Conservation (phyloP, 441 rosid species). For the Manihot esculenta region DNA sequence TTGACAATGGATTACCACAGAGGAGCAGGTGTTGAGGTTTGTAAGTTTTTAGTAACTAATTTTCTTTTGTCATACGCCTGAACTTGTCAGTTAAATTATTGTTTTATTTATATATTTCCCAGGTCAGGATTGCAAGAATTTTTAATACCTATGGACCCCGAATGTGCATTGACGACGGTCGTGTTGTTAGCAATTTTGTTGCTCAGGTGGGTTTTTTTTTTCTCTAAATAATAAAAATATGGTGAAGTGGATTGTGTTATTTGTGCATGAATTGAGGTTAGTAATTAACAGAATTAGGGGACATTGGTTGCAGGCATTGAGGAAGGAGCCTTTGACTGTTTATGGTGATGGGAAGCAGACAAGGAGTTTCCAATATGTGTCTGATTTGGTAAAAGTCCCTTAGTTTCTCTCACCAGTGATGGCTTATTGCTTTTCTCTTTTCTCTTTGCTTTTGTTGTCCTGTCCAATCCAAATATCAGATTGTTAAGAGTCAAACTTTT, state of each 20-base stretch:
- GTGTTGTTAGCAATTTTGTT: slow-evolving; percentile 93
- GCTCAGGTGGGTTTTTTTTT: slow-evolving; percentile 60
- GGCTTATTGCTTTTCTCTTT: background rate
- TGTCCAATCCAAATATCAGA: slow-evolving; percentile 9
- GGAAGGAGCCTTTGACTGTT: slow-evolving; percentile 93
- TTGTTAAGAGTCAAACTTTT: background rate
- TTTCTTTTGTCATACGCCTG: background rate
- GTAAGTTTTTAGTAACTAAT: background rate
- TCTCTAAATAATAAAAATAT: background rate
- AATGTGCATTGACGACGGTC: slow-evolving; percentile 94
- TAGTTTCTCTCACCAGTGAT: background rate
- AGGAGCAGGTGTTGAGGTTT: slow-evolving; percentile 84
- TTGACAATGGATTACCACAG: slow-evolving; percentile 93
- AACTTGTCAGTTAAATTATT: slow-evolving; percentile 1
- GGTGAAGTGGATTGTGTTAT: too few relatives aligned
- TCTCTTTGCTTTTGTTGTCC: background rate
- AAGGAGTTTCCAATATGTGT: slow-evolving; percentile 93
- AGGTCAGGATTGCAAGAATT: slow-evolving; percentile 92
- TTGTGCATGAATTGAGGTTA: background rate
- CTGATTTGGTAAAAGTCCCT: slow-evolving; percentile 69
- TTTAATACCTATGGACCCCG: slow-evolving; percentile 94
- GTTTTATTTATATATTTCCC: slow-evolving; percentile 13
- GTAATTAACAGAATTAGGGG: slow-evolving; percentile 33
- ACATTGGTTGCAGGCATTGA: slow-evolving; percentile 73
- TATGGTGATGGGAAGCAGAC: slow-evolving; percentile 98